A percentile compares a stretch with the other conserved stretches of the same genome.
Conservation (phyloP, 345 rosid species). For the Toxicodendron radicans region DNA sequence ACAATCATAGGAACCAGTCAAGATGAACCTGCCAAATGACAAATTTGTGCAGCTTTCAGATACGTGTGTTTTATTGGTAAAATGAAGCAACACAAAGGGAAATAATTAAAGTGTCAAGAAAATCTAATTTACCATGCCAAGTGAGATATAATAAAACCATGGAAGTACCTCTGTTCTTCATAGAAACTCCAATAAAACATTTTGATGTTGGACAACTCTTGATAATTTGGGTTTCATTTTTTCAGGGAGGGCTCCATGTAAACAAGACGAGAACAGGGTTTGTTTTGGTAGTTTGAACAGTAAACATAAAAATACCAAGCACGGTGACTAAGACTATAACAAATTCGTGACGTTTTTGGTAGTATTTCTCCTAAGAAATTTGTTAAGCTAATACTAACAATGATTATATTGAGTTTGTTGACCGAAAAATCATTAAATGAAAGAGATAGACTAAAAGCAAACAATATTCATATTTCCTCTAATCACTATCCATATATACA, state of each 20-base stretch:
- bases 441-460: background rate
- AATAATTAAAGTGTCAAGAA: background rate
- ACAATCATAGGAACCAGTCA: constrained; percentile 87
- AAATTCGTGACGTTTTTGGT: too few species aligned
- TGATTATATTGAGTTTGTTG: background rate
- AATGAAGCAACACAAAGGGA: background rate
- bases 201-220: background rate
- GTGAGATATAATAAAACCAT: background rate
- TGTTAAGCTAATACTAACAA: too few species aligned
- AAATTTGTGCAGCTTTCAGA: constrained; percentile 20
- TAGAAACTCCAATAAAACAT: background rate
- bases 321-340: background rate
- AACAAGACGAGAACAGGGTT: background rate
- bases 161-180: background rate
- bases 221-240: background rate
- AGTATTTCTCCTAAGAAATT: too few species aligned
- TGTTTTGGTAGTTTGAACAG: background rate
- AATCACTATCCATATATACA: background rate
- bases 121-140: background rate
- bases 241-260: background rate
- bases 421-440: background rate
- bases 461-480: background rate
- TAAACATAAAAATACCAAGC: background rate
- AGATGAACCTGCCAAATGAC: constrained; percentile 67
- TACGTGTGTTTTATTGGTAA: background rate